phyloP scores from a whole-genome alignment of 805 yeast genomes.

The Kregervanrija delftensis region DNA sequence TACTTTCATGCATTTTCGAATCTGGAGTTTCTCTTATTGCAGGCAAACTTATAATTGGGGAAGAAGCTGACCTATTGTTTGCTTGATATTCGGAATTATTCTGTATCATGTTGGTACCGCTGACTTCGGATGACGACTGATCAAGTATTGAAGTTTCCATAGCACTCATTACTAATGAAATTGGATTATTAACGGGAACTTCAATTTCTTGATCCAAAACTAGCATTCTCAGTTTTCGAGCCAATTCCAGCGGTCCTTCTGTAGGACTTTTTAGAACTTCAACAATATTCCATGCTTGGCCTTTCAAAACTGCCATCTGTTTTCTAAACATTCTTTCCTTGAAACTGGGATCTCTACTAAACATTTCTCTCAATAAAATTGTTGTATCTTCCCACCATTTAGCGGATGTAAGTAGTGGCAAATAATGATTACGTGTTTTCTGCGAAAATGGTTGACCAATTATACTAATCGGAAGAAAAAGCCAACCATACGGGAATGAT shows the following conservation, averaged over 20 bases:
- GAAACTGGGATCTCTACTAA: slow-evolving; percentile 53
- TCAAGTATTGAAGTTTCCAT: slow-evolving; percentile 33
- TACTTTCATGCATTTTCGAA: background rate
- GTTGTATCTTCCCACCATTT: slow-evolving; percentile 68
- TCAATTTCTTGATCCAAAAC: slow-evolving; percentile 58
- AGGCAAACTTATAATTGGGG: background rate
- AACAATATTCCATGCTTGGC: slow-evolving; percentile 71
- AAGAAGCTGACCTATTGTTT: background rate
- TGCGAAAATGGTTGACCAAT: slow-evolving; percentile 63
- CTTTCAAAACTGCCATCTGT: slow-evolving; percentile 67
- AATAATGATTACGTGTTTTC: slow-evolving; percentile 46
- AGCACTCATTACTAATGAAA: slow-evolving; percentile 33
- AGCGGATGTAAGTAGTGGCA: slow-evolving; percentile 51
- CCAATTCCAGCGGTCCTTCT: slow-evolving; percentile 64
- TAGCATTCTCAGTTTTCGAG: slow-evolving; percentile 47
- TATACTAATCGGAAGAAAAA: slow-evolving; percentile 54
- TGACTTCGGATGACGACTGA: slow-evolving; percentile 1
- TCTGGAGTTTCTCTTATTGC: background rate
- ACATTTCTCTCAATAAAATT: slow-evolving; percentile 37
- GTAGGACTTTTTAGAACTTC: slow-evolving; percentile 50
- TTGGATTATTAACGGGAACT: slow-evolving; percentile 41
- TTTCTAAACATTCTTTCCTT: slow-evolving; percentile 59
- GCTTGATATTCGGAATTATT: background rate
- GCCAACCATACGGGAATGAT: slow-evolving; percentile 75
- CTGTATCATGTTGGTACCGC: background rate